phyloP scores from a whole-genome alignment of 2,329 filamentous ascomycete genomes.

The Aureobasidium sp. region DNA sequence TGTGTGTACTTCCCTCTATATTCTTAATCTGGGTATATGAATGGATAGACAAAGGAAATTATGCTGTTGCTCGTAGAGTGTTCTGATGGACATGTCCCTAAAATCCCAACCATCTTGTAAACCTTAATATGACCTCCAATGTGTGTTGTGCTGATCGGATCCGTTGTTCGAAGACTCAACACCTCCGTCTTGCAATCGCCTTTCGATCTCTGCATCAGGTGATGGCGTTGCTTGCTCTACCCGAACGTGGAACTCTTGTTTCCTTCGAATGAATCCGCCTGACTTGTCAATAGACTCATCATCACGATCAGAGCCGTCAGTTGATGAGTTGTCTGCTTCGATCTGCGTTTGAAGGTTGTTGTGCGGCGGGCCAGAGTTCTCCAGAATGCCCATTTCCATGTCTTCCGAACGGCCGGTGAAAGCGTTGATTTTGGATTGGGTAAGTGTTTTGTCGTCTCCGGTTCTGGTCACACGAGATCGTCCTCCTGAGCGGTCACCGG shows the following conservation, averaged over 20 bases:
- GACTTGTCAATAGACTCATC: background rate
- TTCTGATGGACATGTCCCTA: too few relatives aligned
- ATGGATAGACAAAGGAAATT: too few relatives aligned
- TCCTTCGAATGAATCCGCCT: background rate
- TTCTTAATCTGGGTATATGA: too few relatives aligned
- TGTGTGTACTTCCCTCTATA: too few relatives aligned
- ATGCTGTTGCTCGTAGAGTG: too few relatives aligned
- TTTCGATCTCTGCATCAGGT: background rate
- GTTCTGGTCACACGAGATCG: constrained; percentile 4
- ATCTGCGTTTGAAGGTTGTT: constrained; percentile 1
- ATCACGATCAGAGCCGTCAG: constrained; percentile 1
- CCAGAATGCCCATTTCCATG: constrained; percentile 7
- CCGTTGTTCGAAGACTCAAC: background rate
- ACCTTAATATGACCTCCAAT: constrained; percentile 1
- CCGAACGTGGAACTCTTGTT: constrained; percentile 11
- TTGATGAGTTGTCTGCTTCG: background rate
- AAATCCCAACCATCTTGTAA: too few relatives aligned
- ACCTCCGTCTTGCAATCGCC: background rate
- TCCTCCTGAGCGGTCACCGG: background rate
- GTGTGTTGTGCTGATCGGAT: background rate
- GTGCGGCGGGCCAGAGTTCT: constrained; percentile 7
- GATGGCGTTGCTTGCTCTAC: background rate
- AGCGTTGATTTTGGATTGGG: constrained; percentile 7
- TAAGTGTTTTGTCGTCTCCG: constrained; percentile 6
- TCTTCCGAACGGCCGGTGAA: constrained; percentile 6